Base-by-base conservation (phyloP, 2,329 filamentous ascomycete species). In the Lachnellula arida region DNA sequence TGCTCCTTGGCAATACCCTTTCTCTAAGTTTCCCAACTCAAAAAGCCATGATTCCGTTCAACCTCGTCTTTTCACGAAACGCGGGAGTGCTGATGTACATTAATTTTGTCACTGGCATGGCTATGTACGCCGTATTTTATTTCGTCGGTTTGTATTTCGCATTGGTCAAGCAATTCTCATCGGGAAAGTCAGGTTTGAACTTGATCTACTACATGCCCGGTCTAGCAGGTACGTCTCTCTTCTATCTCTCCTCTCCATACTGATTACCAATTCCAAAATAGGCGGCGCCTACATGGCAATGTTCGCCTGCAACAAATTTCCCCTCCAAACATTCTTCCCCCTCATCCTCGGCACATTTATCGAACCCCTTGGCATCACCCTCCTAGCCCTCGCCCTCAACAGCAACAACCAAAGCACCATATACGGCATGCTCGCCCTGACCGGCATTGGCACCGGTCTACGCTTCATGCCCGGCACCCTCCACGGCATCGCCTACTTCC, bases 121-220 rank as follows among this genome's bases (percentile, higher is more conserved):
- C 71, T 0, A 69, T 76, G 60, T 78, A 78, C 66, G 74, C 78
- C 12, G 80, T 85, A 1, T 81, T 88, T 60, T 89, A 88, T 68
- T 89, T 88, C 62, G 81, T 86, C 61, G 82, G 81, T 15, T 77
- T 88, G 17, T 89, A 87, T 68, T 88, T 88, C 67, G 80, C 81
- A 2, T 71, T 86, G 15, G 84, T 87, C 0, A 72, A 82, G 68
- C 76, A 74, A 5, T 81, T 80, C 58, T 68, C 60, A 61, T 28
- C 75, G 72, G 78, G 76, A 23, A 65, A 79, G 49, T 76, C 83
- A 1, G 83, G 83, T 3, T 64, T 78, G 0, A 78, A 84, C 56
- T 72, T 89, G 11, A 70, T 88, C 1, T 87, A 80, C 67, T 88
- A 85, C 62, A 76, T 84, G 1, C 85, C 85, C 0, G 85, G 86